Evolutionary conservation across 2,329 filamentous ascomycete species (phyloP), one percentile per base, ranked within the genome.

Genomic region (Aspergillus alliaceus): DNA sequence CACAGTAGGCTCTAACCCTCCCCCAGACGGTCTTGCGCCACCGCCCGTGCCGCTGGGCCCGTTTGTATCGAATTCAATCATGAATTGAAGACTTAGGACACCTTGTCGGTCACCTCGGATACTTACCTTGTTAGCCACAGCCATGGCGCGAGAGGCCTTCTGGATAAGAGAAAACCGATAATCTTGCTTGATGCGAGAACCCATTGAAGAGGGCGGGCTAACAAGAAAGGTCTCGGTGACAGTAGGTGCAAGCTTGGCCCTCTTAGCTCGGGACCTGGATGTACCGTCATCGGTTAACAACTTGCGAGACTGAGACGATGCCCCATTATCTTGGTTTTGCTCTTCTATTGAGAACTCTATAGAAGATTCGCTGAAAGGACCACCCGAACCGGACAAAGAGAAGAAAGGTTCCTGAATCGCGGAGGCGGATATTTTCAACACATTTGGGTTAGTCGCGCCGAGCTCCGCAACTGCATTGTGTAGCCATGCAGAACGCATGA

Each of bases 21-120:
- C 62, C 37, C 62, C 65, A 24, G 64, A 59, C 27, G 58, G 27
- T 44, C 62, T 63, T n/a, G 49, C 37, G 29, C 59, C 64, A 47
- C 68, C 64, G 20, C 63, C 57, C 15, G 64, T 63, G 22, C 64
- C 66, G 39, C 53, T 53, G 42, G 62, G 58, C 8, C 59, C 58
- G 42, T 84, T 83, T 6, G 84, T 84, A 60, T 95, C 91, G 40
- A 93, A 82, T 70, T 97, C 91, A 15, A 99, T 88, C 89, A 99
- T 95, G 68, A 98, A 97, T 70, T 99, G 95, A 72, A 98, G 77
- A 74, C 91, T 97, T 62, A 99, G 75, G 29, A 99, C 93, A 0
- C 95, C 93, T 71, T 96, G 91, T 2, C 84, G 82, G 74, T 99
- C 95, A 0, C 91, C 89, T 15, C 95, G 83, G 59, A 99, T 83